Conservation (phyloP, 1,284 basidiomycete genomes). For the Mycena citricolor region DNA sequence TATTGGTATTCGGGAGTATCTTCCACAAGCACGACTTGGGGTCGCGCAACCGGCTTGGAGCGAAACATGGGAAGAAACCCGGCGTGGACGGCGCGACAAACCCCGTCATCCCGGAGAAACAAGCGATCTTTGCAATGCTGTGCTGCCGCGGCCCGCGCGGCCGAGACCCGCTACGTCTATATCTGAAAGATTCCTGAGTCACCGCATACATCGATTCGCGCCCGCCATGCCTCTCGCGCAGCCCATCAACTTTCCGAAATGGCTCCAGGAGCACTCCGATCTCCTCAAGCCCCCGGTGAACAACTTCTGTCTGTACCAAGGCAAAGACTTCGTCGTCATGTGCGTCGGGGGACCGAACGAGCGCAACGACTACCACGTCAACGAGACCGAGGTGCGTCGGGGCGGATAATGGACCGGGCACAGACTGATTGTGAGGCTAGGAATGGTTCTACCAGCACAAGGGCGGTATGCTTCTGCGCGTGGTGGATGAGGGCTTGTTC, state of each 20-base stretch:
- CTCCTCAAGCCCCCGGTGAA: constrained; percentile 87
- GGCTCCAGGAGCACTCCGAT: constrained; percentile 79
- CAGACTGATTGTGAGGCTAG: constrained; percentile 36
- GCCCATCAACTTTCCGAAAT: constrained; percentile 83
- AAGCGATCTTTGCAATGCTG: no score
- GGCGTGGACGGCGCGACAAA: no score
- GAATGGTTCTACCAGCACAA: constrained; percentile 98
- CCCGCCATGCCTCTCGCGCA: constrained; percentile 64
- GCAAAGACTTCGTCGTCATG: constrained; percentile 88
- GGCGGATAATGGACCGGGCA: constrained; percentile 67
- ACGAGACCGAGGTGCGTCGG: constrained; percentile 48
- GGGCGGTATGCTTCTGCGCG: constrained; percentile 85
- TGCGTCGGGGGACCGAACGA: constrained; percentile 64
- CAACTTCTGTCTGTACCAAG: constrained; percentile 86
- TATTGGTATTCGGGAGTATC: constrained; percentile 64
- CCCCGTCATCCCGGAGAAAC: no score
- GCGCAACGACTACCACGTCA: constrained; percentile 20
- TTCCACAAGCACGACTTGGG: no score
- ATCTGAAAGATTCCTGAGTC: no score
- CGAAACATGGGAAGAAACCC: no score
- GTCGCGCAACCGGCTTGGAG: no score
- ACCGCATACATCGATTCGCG: no score
- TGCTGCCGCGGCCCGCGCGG: no score
- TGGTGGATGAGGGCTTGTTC: constrained; percentile 87
- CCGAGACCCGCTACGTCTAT: no score